phyloP scores from a whole-genome alignment of 2,329 filamentous ascomycete species.

The Colletotrichum liriopes region DNA sequence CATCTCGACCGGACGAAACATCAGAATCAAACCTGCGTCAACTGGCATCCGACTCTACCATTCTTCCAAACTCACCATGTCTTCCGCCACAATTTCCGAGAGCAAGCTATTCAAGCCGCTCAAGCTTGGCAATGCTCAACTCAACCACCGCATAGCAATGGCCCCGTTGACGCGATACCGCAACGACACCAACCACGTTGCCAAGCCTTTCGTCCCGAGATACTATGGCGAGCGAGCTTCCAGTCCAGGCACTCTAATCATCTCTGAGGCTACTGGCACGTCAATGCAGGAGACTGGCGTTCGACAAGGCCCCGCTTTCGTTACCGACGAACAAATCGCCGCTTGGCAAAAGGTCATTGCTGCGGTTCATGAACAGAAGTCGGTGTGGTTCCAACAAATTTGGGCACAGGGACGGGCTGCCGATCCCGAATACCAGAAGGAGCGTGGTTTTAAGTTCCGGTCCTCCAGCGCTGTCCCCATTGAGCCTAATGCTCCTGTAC shows the following conservation, averaged over 20 bases:
- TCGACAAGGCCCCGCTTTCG: slow-evolving; percentile 61
- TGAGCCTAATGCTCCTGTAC: slow-evolving; percentile 47
- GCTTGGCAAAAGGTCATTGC: slow-evolving; percentile 48
- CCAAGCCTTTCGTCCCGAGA: slow-evolving; percentile 45
- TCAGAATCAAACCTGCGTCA: no score
- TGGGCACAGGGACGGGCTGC: slow-evolving; percentile 41
- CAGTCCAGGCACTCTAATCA: slow-evolving; percentile 62
- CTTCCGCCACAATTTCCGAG: slow-evolving; percentile 6
- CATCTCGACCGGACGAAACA: no score
- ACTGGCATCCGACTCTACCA: no score
- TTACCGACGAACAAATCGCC: slow-evolving; percentile 49
- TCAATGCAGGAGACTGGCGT: slow-evolving; percentile 45
- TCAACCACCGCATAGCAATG: slow-evolving; percentile 36
- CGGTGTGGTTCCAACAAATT: slow-evolving; percentile 47
- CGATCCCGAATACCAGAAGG: slow-evolving; percentile 27
- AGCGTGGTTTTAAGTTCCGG: slow-evolving; percentile 25
- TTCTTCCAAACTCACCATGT: background rate
- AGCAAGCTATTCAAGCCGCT: slow-evolving; percentile 35
- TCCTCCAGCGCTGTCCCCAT: slow-evolving; percentile 35
- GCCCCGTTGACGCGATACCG: slow-evolving; percentile 41
- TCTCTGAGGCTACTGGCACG: slow-evolving; percentile 50
- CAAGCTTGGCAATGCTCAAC: slow-evolving; percentile 24
- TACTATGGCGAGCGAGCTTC: slow-evolving; percentile 50
- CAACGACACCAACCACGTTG: slow-evolving; percentile 27
- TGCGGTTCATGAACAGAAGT: slow-evolving; percentile 49